These are phyloP conservation scores for Chlorella sorokiniana DNA, from an alignment of 139 green algal species.

Conservation along the genomic window DNA sequence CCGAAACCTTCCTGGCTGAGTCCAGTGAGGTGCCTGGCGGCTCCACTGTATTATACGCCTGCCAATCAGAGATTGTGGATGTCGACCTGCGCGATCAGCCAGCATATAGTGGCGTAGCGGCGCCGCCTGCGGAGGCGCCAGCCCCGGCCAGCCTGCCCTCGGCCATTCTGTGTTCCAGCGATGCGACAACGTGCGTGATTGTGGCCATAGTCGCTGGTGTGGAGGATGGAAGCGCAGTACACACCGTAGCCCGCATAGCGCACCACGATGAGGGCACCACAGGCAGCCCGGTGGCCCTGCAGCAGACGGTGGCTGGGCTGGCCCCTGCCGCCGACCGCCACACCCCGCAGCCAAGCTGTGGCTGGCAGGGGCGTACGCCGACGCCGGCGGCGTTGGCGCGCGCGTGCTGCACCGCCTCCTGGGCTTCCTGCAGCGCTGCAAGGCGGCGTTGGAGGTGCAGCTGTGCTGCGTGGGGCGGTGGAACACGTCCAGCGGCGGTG, in stretches of 20 bases:
- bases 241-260: background rate
- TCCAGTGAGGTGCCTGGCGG: too few species aligned
- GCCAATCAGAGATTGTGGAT: background rate
- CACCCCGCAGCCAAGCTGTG: background rate
- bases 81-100: too few species aligned
- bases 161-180: slow-evolving; percentile 9
- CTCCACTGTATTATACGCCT: slow-evolving; percentile 8
- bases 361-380: slow-evolving; percentile 17
- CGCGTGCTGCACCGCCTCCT: background rate
- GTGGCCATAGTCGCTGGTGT: background rate
- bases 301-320: slow-evolving; percentile 9
- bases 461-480: background rate
- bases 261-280: slow-evolving; percentile 16
- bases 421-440: background rate
- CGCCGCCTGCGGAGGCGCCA: background rate
- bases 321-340: background rate
- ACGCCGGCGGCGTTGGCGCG: background rate
- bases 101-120: background rate
- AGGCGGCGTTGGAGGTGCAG: background rate
- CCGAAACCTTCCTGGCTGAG: too few species aligned
- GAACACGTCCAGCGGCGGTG: background rate
- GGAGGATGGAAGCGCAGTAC: background rate
- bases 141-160: background rate
- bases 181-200: slow-evolving; percentile 30
- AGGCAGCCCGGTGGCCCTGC: background rate